Evolutionary conservation across 179 eudicot genomes (phyloP).

Genomic region (Beta lomatogona): DNA sequence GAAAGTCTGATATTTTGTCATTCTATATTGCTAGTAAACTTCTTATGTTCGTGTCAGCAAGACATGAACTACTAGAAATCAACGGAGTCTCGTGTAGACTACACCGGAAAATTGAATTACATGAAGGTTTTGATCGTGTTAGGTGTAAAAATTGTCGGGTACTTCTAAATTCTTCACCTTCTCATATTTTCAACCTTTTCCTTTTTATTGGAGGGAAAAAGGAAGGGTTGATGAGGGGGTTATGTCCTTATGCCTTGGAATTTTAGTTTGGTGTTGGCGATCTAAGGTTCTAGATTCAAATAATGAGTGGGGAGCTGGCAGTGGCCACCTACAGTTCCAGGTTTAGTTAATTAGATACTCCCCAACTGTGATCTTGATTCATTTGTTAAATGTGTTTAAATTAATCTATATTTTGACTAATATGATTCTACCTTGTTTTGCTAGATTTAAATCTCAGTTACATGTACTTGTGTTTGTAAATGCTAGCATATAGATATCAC

Average conservation of each 20-base stretch:
- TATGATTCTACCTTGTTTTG: neutral
- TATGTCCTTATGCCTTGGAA: neutral
- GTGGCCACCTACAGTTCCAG: no score
- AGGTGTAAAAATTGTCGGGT: constrained; percentile 88
- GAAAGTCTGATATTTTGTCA: constrained; percentile 73
- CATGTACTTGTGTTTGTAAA: constrained; percentile 19
- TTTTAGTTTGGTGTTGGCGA: neutral
- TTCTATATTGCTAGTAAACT: constrained; percentile 86
- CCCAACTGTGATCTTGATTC: neutral
- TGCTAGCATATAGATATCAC: neutral
- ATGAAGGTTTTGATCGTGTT: constrained; percentile 67
- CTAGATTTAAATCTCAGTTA: neutral
- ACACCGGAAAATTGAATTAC: constrained; percentile 86
- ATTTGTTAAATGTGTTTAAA: neutral
- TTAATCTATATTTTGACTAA: neutral
- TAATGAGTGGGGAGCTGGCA: no score
- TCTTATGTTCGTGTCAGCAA: constrained; percentile 74
- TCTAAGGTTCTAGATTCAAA: neutral
- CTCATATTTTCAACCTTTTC: neutral
- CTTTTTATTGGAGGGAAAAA: neutral
- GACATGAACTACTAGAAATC: constrained; percentile 87
- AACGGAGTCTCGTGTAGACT: constrained; percentile 84
- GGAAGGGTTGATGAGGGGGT: neutral
- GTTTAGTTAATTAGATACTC: neutral
- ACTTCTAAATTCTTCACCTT: constrained; percentile 7